phyloP scores from a whole-genome alignment of 2,329 filamentous ascomycete genomes.

The Xylaria sp. region DNA sequence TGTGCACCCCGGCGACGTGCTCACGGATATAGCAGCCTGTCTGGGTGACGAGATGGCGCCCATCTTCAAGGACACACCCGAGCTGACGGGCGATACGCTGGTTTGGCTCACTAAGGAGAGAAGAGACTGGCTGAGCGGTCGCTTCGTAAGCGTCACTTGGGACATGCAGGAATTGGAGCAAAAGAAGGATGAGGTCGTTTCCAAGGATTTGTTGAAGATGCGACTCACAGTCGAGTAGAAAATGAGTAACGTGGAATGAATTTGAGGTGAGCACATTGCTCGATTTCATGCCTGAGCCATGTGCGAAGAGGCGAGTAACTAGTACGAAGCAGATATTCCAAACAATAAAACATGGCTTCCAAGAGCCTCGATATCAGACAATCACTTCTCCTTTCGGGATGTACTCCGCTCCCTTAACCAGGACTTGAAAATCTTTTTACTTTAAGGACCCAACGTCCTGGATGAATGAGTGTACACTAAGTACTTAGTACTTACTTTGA shows the following conservation, averaged over 20 bases:
- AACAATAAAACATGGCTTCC: background rate
- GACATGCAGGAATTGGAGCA: slow-evolving; percentile 45
- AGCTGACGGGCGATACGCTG: slow-evolving; percentile 41
- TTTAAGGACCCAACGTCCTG: background rate
- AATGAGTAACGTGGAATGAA: background rate
- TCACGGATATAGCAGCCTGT: slow-evolving; percentile 51
- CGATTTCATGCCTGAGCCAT: background rate
- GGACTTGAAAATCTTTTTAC: background rate
- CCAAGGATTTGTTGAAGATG: slow-evolving; percentile 44
- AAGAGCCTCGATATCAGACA: background rate
- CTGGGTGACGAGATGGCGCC: slow-evolving; percentile 43
- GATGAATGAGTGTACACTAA: background rate
- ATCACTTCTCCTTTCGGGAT: background rate
- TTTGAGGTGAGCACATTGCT: background rate
- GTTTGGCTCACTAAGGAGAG: slow-evolving; percentile 38
- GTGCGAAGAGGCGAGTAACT: background rate
- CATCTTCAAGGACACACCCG: slow-evolving; percentile 42
- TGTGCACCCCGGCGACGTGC: slow-evolving; percentile 56
- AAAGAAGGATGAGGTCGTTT: slow-evolving; percentile 43
- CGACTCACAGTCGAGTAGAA: slow-evolving; percentile 25
- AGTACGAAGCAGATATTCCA: background rate
- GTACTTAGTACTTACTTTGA: too few species aligned
- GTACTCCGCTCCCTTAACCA: background rate
- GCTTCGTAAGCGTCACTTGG: slow-evolving; percentile 45
- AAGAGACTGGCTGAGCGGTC: slow-evolving; percentile 39